These are phyloP conservation scores for Aureobasidium mangrovei DNA, from an alignment of 2,329 filamentous ascomycete species.

Conservation along the genomic window DNA sequence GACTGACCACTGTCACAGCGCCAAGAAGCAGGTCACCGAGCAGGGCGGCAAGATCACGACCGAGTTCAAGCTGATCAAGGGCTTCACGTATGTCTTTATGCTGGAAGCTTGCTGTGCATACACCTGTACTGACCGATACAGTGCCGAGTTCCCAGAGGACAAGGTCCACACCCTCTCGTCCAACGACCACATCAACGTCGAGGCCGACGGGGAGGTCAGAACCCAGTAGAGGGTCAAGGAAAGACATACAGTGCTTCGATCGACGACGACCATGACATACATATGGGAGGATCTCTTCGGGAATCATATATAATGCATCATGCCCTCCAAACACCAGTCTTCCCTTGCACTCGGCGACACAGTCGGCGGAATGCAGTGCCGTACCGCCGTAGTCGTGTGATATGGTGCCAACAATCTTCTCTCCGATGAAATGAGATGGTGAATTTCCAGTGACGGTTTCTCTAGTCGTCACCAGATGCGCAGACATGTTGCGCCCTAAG, in stretches of 20 bases:
- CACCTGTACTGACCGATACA: slow-evolving; percentile 29
- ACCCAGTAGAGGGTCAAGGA: slow-evolving; percentile 49
- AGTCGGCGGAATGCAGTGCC: not conserved
- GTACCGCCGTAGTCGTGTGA: not conserved
- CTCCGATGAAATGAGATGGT: not conserved
- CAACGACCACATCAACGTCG: slow-evolving; percentile 69
- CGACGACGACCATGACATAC: slow-evolving; percentile 1
- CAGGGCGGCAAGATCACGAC: slow-evolving; percentile 78
- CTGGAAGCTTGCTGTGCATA: not conserved
- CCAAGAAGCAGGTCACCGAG: slow-evolving; percentile 64
- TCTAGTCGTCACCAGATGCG: not conserved
- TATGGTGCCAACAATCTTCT: not conserved
- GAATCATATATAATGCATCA: not conserved
- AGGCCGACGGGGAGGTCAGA: slow-evolving; percentile 60
- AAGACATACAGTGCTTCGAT: not conserved
- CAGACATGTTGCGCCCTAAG: not conserved
- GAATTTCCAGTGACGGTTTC: not conserved
- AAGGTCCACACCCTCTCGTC: slow-evolving; percentile 55
- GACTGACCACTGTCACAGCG: slow-evolving; percentile 39
- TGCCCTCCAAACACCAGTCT: not conserved
- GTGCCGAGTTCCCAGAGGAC: slow-evolving; percentile 44
- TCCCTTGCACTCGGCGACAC: not conserved
- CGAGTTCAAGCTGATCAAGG: slow-evolving; percentile 82
- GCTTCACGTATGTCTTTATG: slow-evolving; percentile 64
- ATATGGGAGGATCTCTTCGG: slow-evolving; percentile 2